Base-by-base conservation (phyloP, 345 rosid genomes). In the Euclidium syriacum region DNA sequence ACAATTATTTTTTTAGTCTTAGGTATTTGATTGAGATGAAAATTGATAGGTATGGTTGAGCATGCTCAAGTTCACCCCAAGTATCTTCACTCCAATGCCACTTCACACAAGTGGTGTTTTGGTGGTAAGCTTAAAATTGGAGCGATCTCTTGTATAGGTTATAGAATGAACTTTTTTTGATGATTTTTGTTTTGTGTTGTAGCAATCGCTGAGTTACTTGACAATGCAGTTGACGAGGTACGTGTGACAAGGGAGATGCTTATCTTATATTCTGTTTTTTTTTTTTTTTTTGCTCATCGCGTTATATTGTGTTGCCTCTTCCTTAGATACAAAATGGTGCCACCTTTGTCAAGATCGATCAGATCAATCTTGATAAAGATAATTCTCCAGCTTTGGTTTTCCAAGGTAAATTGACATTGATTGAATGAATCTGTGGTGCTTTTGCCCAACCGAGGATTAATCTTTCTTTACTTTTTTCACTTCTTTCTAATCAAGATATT, bases 61-160 rank as follows among this genome's bases (percentile, higher is more conserved):
- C 90, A 94, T 73, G 97, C 99, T 17, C 85, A 96, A 52, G 85
- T 94, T 19, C 95, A 94, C 75, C 97, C 96, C 10, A 90, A 90
- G 79, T 90, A 90, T 80, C 88, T 94, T 52, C 97, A 94, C 59
- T 94, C 99, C 3, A 94, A 94, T 84, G 99, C 99, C 32, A 89
- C 99, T 70, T 94, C 99, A 34, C 99, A 94, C 68, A 94, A 94
- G 65, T 90, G 99, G 99, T 95, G 92, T n/a, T 87, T 94, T 77
- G 99, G 97, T 75, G 99, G 99, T 90, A 40, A 55, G n/a, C n/a
- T n/a, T 16, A 24, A 5, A 12, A n/a, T n/a, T n/a, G n/a, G n/a
- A n/a, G n/a, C n/a, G n/a, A n/a, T n/a, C n/a, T n/a, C n/a, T n/a
- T n/a, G n/a, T n/a, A n/a, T n/a, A n/a, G n/a, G n/a, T n/a, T n/a